Conservation (phyloP, 495 filamentous ascomycete genomes). For the Penicillium arizonense region DNA sequence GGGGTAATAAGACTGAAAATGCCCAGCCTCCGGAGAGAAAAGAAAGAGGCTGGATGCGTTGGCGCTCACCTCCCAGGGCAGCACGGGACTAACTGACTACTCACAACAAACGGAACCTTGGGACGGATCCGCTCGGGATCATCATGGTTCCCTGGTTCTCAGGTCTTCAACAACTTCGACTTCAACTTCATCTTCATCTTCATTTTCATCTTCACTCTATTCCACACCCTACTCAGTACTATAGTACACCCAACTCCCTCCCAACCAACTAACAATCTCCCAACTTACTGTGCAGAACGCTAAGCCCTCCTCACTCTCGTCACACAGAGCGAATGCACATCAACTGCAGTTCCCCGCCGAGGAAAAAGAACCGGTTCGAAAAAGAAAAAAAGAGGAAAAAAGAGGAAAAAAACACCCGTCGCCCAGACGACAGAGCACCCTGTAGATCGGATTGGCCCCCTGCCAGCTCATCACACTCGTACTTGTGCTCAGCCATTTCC, state of each 20-base stretch:
- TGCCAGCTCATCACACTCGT: conserved; percentile 36
- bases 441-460: conserved; percentile 22
- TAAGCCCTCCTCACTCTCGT: conserved; percentile 2
- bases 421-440: conserved; percentile 22
- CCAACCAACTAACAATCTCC: too few species aligned
- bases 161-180: too few species aligned
- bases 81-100: too few species aligned
- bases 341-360: conserved; percentile 13
- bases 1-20: conserved; percentile 2
- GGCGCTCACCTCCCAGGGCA: conserved; percentile 3
- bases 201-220: too few species aligned
- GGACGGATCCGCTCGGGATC: too few species aligned
- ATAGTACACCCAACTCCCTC: too few species aligned
- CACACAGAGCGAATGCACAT: conserved; percentile 11
- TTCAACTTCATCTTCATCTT: too few species aligned
- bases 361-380: conserved; percentile 8
- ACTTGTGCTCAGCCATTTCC: conserved; percentile 1
- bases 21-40: conserved; percentile 8
- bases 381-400: not conserved
- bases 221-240: too few species aligned
- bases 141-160: not conserved
- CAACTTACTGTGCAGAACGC: too few species aligned
- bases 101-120: too few species aligned
- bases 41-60: conserved; percentile 10
- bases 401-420: conserved; percentile 11